Conservation (phyloP, 768 basidiomycete genomes). For the Calvatia gigantea region DNA sequence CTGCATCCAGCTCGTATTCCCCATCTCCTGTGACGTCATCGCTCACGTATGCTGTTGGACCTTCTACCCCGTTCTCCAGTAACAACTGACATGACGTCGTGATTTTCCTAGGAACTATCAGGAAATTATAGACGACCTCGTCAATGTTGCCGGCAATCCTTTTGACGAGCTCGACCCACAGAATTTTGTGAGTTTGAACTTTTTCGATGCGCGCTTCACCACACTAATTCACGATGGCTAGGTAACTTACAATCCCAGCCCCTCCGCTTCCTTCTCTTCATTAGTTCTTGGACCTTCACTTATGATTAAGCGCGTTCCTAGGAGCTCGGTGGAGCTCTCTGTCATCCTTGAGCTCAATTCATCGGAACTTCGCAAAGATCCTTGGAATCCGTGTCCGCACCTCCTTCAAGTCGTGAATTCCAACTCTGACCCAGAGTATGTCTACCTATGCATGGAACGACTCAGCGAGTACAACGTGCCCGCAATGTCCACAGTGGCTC, state of each 20-base stretch:
- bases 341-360: constrained; percentile 43
- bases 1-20: constrained; percentile 19
- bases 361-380: constrained; percentile 40
- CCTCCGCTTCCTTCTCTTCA: constrained; percentile 19
- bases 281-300: constrained; percentile 25
- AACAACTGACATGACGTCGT: not conserved
- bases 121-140: constrained; percentile 20
- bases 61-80: constrained; percentile 8
- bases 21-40: constrained; percentile 16
- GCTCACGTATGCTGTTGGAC: constrained; percentile 11
- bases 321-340: constrained; percentile 33
- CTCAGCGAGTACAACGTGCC: constrained; percentile 43
- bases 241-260: constrained; percentile 28
- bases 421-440: constrained; percentile 23
- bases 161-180: constrained; percentile 16
- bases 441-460: constrained; percentile 42
- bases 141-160: constrained; percentile 18
- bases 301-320: constrained; percentile 38
- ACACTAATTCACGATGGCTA: constrained; percentile 11
- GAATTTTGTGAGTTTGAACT: constrained; percentile 18
- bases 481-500: constrained; percentile 40
- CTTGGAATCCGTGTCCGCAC: constrained; percentile 53
- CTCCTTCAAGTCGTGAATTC: constrained; percentile 41
- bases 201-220: constrained; percentile 7
- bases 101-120: constrained; percentile 18